phyloP scores from a whole-genome alignment of 257 asterid species.

The Nicotiana attenuata region DNA sequence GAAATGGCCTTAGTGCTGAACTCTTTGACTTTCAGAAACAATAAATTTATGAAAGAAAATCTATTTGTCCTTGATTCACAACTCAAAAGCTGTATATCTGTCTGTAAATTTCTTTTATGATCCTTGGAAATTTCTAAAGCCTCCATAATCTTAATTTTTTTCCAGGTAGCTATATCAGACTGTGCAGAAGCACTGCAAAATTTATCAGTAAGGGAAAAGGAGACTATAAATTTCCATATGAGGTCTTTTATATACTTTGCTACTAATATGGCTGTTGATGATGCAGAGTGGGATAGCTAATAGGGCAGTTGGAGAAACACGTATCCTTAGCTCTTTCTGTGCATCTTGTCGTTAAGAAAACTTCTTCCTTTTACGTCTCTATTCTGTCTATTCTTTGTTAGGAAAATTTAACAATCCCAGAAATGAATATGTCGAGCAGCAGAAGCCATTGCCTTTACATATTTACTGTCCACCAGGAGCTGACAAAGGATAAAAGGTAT shows the following conservation, averaged over 20 bases:
- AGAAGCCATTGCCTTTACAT: constrained; percentile 78
- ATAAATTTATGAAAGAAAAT: background rate
- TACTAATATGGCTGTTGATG: constrained; percentile 14
- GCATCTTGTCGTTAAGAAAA: background rate
- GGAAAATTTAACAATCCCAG: constrained; percentile 36
- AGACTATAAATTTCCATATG: background rate
- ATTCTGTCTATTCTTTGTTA: constrained; percentile 5
- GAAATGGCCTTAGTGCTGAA: background rate
- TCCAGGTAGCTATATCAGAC: constrained; percentile 52
- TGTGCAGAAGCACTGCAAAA: constrained; percentile 53
- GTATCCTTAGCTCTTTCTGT: constrained; percentile 40
- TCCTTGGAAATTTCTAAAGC: background rate
- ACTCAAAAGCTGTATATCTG: background rate
- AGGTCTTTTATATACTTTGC: background rate
- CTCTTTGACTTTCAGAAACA: background rate
- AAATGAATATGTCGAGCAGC: constrained; percentile 85
- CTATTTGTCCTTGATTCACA: background rate
- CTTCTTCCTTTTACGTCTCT: background rate
- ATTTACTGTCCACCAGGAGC: constrained; percentile 53
- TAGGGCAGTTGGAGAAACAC: constrained; percentile 91
- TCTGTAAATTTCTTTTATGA: background rate
- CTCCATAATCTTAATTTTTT: constrained; percentile 14
- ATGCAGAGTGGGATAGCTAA: constrained; percentile 73
- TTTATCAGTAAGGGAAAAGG: constrained; percentile 54
- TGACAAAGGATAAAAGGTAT: constrained; percentile 51